A percentile compares a stretch with the other conserved stretches of the same genome.
These are phyloP conservation scores for Coniochaeta pulveracea DNA, from an alignment of 2,329 filamentous ascomycete species.

Conservation along the genomic window DNA sequence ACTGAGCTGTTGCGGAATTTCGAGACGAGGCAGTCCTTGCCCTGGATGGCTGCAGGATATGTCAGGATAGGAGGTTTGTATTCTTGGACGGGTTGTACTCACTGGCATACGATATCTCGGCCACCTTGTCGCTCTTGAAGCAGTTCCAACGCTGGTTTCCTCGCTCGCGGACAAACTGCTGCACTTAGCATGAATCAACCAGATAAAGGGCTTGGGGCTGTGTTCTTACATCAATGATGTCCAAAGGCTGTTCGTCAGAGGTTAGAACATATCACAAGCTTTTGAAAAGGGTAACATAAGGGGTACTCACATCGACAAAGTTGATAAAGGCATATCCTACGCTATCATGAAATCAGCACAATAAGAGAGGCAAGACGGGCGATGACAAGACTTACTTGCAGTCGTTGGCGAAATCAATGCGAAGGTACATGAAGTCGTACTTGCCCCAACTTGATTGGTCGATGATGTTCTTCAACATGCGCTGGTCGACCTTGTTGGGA, in stretches of 20 bases:
- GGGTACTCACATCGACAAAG: slow-evolving; percentile 59
- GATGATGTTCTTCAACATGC: slow-evolving; percentile 66
- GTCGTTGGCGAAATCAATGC: slow-evolving; percentile 77
- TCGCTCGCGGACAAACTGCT: slow-evolving; percentile 59
- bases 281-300: slow-evolving; percentile 2
- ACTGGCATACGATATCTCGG: slow-evolving; percentile 94
- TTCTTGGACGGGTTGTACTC: slow-evolving; percentile 21
- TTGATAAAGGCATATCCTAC: slow-evolving; percentile 98
- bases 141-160: slow-evolving; percentile 69
- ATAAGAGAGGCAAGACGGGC: background rate
- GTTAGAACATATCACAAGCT: slow-evolving; percentile 27
- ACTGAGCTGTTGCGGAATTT: slow-evolving; percentile 97
- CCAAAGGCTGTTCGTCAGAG: slow-evolving; percentile 44
- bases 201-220: background rate
- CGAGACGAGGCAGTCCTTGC: slow-evolving; percentile 78
- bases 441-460: slow-evolving; percentile 69
- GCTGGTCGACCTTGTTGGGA: slow-evolving; percentile 76
- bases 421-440: slow-evolving; percentile 91
- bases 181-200: slow-evolving; percentile 14
- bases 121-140: slow-evolving; percentile 73
- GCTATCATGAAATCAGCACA: slow-evolving; percentile 32
- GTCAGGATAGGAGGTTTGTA: too few species aligned
- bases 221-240: slow-evolving; percentile 55
- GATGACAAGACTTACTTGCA: slow-evolving; percentile 54
- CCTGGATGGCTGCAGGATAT: slow-evolving; percentile 69